Base-by-base conservation (phyloP, 331 rosid species). In the Arachis monticola region DNA sequence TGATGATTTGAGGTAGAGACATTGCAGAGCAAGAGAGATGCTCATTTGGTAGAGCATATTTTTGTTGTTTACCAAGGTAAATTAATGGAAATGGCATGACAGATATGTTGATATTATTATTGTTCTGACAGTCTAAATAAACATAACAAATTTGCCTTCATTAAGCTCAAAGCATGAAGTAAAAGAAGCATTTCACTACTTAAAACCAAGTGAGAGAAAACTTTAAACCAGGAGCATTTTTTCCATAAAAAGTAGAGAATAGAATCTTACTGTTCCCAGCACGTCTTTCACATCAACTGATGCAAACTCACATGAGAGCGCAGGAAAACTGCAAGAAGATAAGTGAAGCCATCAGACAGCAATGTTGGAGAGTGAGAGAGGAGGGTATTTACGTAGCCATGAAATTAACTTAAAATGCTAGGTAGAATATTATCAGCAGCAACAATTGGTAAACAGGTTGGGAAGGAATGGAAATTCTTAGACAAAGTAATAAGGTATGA, bases 221-320 rank as follows among this genome's bases (percentile, higher is more conserved):
- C 42, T 64, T 41, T 64, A 12, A 52, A 64, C 57, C 79, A 64
- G 46, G 64, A 74, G 44, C 56, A 74, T n/a, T 38, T 51, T 7
- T 14, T 8, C 61, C 45, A 40, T 13, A 66, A 70, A 52, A 69
- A 27, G 68, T 45, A 22, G 79, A 85, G 80, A 66, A 80, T 38
- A 79, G 81, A 83, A 78, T 87, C 93, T 92, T 92, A 92, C 99
- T 78, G 97, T 92, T 83, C 99, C 99, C 72, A 90, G 79, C 85
- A 94, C 87, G 40, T 94, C 99, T 74, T 90, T 85, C 83, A 92
- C 86, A 72, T 92, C 99, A 60, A 94, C 83, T 31, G 99, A 88
- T 73, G 97, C 97, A 87, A 94, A 94, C 82, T 94, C 99, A 79
- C 99, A 94, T 50, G 97, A 88, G 59, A 94, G 97, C 41, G 92